A percentile compares a stretch with the other conserved stretches of the same genome.
Conservation (phyloP, 164 flowering plant genomes). For the Brasenia schreberi region DNA sequence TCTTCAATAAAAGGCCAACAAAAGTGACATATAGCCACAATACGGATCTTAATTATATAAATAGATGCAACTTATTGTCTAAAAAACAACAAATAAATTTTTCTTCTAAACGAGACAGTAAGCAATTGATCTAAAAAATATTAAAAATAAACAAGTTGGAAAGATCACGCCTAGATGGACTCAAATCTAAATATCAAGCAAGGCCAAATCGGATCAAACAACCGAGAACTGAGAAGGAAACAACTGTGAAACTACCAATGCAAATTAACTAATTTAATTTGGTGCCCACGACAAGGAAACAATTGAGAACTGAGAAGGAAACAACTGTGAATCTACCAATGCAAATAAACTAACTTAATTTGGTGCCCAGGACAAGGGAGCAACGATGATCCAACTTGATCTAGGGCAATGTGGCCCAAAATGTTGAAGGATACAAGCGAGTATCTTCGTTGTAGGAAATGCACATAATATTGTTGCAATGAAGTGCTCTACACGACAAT, state of each 20-base stretch:
- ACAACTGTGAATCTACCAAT: slow-evolving; percentile 86
- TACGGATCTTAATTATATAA: too few relatives aligned
- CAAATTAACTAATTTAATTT: slow-evolving; percentile 85
- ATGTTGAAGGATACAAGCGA: slow-evolving; percentile 80
- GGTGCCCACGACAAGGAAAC: slow-evolving; percentile 74
- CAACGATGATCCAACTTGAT: slow-evolving; percentile 65
- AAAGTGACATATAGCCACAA: too few relatives aligned
- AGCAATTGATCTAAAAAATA: too few relatives aligned
- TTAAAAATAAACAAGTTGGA: too few relatives aligned
- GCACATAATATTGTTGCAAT: slow-evolving; percentile 83
- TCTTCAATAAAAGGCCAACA: too few relatives aligned
- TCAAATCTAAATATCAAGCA: too few relatives aligned
- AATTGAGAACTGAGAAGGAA: slow-evolving; percentile 76
- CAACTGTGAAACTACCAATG: slow-evolving; percentile 84
- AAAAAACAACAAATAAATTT: too few relatives aligned
- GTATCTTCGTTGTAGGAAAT: slow-evolving; percentile 67
- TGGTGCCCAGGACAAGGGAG: slow-evolving; percentile 71
- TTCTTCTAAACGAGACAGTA: too few relatives aligned
- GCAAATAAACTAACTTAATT: slow-evolving; percentile 85
- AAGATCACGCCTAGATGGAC: too few relatives aligned
- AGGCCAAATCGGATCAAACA: too few relatives aligned
- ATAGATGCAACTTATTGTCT: too few relatives aligned
- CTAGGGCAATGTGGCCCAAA: slow-evolving; percentile 86
- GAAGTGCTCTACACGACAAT: slow-evolving; percentile 87
- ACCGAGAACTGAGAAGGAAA: slow-evolving; percentile 78